These are phyloP conservation scores for Draba incana DNA, from an alignment of 345 rosid genomes.

Conservation along the genomic window DNA sequence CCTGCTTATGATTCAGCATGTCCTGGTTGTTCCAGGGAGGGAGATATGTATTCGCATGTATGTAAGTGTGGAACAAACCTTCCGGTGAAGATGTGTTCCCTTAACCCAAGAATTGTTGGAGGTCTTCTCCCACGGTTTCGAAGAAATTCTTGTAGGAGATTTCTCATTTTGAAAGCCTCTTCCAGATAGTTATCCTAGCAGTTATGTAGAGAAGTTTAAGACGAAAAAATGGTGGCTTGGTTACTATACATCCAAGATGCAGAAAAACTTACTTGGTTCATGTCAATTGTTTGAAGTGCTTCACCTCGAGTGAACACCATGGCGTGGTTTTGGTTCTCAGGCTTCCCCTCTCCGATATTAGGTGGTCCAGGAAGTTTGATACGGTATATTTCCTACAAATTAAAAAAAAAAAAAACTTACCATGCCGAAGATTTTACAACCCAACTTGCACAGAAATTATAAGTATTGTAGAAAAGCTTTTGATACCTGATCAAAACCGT, in stretches of 20 bases:
- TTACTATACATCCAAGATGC: conserved; percentile 13
- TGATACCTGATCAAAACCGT: conserved; percentile 75
- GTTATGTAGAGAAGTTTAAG: conserved; percentile 36
- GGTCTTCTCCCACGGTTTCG: conserved; percentile 65
- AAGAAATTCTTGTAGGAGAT: conserved; percentile 91
- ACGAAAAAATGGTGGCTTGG: conserved; percentile 11
- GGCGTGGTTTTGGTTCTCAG: conserved; percentile 96
- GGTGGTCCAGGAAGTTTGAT: conserved; percentile 95
- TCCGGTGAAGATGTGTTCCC: conserved; percentile 96
- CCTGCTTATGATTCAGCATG: conserved; percentile 3
- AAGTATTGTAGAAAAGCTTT: neutral
- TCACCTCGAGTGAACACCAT: conserved; percentile 94
- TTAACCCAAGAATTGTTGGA: conserved; percentile 89
- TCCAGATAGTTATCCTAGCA: conserved; percentile 86
- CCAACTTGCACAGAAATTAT: conserved; percentile 10
- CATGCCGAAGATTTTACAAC: neutral
- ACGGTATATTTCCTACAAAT: conserved; percentile 75
- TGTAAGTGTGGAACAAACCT: conserved; percentile 54
- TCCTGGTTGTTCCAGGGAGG: conserved; percentile 2
- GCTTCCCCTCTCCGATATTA: conserved; percentile 96
- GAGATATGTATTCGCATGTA: neutral
- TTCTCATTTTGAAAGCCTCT: conserved; percentile 97
- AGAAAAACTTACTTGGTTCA: conserved; percentile 78
- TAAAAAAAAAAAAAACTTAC: conserved; percentile 11
- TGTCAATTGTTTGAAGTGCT: conserved; percentile 94